Conservation (phyloP, 768 basidiomycete species). For the Termitomyces sp. region DNA sequence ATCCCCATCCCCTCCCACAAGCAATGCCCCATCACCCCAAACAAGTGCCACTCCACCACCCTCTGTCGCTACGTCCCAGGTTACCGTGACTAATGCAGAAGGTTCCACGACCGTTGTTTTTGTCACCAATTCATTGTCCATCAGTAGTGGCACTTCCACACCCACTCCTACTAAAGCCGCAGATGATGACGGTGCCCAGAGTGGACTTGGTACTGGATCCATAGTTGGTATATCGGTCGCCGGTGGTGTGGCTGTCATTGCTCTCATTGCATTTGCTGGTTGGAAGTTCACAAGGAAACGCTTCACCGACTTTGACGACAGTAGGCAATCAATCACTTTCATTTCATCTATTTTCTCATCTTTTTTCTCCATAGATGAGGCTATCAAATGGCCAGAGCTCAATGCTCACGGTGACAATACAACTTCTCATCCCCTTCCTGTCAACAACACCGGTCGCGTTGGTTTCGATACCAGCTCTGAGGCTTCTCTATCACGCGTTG, state of each 20-base stretch:
- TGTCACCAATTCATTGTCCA: slow-evolving; percentile 17
- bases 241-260: slow-evolving; percentile 71
- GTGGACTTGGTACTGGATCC: slow-evolving; percentile 59
- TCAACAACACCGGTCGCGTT: slow-evolving; percentile 61
- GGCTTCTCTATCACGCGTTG: slow-evolving; percentile 46
- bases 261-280: slow-evolving; percentile 66
- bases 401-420: slow-evolving; percentile 50
- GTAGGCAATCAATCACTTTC: slow-evolving; percentile 37
- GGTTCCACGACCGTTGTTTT: slow-evolving; percentile 24
- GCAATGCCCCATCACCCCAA: not conserved
- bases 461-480: slow-evolving; percentile 71
- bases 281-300: slow-evolving; percentile 88
- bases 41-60: slow-evolving; percentile 5
- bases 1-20: not conserved
- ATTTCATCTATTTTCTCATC: slow-evolving; percentile 6
- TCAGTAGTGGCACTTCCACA: slow-evolving; percentile 21
- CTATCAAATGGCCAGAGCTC: slow-evolving; percentile 89
- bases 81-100: slow-evolving; percentile 8
- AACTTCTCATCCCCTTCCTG: slow-evolving; percentile 61
- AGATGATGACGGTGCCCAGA: slow-evolving; percentile 12
- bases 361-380: slow-evolving; percentile 46
- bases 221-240: slow-evolving; percentile 80
- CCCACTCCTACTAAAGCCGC: slow-evolving; percentile 21
- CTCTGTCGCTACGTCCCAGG: slow-evolving; percentile 5
- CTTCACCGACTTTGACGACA: slow-evolving; percentile 69